Base-by-base conservation (phyloP, 1,284 basidiomycete species). In the Dichomitus squalens region DNA sequence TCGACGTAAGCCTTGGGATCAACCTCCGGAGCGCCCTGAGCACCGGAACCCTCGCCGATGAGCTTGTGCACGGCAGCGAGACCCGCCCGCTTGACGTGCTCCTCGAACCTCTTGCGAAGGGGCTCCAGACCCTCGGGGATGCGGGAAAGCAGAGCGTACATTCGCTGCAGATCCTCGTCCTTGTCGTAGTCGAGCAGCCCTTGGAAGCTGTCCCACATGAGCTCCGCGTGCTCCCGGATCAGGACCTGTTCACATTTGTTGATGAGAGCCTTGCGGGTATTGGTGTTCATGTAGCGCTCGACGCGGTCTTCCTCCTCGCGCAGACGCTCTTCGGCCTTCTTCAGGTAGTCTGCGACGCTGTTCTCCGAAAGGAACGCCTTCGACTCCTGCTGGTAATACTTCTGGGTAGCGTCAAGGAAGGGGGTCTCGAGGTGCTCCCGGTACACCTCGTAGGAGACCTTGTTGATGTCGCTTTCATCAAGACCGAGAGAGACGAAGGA, bases 171-270 rank as follows among this genome's bases (percentile, higher is more conserved):
- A 73, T 99, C 97, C 70, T 95, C 92, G 65, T 93, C 90, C 74
- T 96, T 90, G 71, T 98, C 96, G 71, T 85, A 93, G 70, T 98
- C 95, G 64, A 99, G 87, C 50, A 99, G 76, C 35, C 80, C 81
- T 75, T 97, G 93, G 84, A 99, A 99, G 75, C 90, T 95, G 61
- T 97, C 93, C 88, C 92, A 94, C 85, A 99, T 91, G 50, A 90
- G 78, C 65, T 90, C 85, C 49, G 88, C 80, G 70, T 99, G 96
- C 65, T 91, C 91, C 53, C 92, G 84, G 66, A 99, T 94, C 56
- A 99, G 87, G 44, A 95, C 93, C 60, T 89, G 86, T 74, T 99
- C 96, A 79, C 96, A 98, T 74, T 90, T 93, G 69, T 80, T 84
- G 70, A 98, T 88, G 56, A 99, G 86, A 69, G 87, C 83, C 74